phyloP scores from a whole-genome alignment of 371 early-diverging fungal species.

The Vairimorpha apis region DNA sequence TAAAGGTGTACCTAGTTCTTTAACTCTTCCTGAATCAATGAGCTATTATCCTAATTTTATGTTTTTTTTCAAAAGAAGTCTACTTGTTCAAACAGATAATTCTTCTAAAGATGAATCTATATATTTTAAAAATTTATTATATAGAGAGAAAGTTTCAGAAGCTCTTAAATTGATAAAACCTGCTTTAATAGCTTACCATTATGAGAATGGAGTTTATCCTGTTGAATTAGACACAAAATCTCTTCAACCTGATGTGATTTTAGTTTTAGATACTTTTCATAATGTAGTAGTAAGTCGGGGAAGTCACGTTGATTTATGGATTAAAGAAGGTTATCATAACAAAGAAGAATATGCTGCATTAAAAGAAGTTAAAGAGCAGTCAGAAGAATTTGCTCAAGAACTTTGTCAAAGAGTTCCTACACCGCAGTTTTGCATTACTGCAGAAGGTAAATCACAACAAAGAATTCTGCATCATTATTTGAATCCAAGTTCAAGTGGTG shows the following conservation, averaged over 20 bases:
- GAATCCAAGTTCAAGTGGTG: slow-evolving; percentile 83
- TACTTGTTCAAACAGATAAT: slow-evolving; percentile 95
- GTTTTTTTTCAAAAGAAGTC: slow-evolving; percentile 92
- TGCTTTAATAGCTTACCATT: slow-evolving; percentile 80
- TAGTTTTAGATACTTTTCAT: slow-evolving; percentile 94
- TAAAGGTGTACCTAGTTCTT: slow-evolving; percentile 83
- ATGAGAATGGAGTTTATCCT: slow-evolving; percentile 78
- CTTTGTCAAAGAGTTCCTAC: slow-evolving; percentile 90
- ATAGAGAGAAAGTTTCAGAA: slow-evolving; percentile 46
- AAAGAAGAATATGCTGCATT: slow-evolving; percentile 82
- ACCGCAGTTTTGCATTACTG: slow-evolving; percentile 91
- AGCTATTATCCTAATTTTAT: slow-evolving; percentile 97
- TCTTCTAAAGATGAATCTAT: slow-evolving; percentile 96
- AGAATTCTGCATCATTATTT: slow-evolving; percentile 94
- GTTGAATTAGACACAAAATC: slow-evolving; percentile 91
- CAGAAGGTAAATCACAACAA: slow-evolving; percentile 93
- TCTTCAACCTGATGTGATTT: slow-evolving; percentile 82
- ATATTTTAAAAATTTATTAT: slow-evolving; percentile 70
- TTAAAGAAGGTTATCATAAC: slow-evolving; percentile 80
- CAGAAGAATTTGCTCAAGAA: slow-evolving; percentile 76
- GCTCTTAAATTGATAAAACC: slow-evolving; percentile 97
- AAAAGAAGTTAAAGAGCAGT: slow-evolving; percentile 74
- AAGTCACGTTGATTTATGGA: slow-evolving; percentile 78
- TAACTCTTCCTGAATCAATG: slow-evolving; percentile 84
- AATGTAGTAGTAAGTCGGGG: slow-evolving; percentile 90